Evolutionary conservation across 148 eudicot genomes (phyloP).

Genomic region (Pouteria glomerata): DNA sequence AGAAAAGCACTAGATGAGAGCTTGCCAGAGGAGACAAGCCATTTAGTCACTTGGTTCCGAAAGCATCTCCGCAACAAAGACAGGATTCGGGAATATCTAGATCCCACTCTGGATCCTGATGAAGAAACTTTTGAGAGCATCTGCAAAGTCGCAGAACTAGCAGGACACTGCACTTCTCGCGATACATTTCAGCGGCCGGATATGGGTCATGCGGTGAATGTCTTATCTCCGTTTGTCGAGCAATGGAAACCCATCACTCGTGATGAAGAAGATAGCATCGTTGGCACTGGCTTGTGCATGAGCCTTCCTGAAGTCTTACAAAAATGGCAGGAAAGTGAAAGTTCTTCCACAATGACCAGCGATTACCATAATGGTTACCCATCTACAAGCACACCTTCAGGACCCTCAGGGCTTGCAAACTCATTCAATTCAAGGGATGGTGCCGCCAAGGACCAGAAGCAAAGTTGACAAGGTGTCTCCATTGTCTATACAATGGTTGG

Average conservation of each 20-base stretch:
- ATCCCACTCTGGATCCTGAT: conserved; percentile 36
- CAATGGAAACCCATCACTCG: conserved; percentile 46
- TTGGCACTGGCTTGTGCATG: conserved; percentile 15
- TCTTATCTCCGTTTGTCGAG: conserved; percentile 48
- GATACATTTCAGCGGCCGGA: conserved; percentile 62
- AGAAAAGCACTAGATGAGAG: conserved; percentile 58
- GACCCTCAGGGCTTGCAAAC: conserved; percentile 18
- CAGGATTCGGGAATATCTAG: conserved; percentile 35
- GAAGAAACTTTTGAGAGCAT: conserved; percentile 49
- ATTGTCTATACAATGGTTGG: too few species aligned
- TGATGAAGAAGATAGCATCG: conserved; percentile 18
- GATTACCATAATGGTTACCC: conserved; percentile 8
- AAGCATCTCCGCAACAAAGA: conserved; percentile 33
- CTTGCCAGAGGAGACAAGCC: conserved; percentile 46
- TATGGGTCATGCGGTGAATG: conserved; percentile 58
- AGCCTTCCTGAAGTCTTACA: conserved; percentile 44
- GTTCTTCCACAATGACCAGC: conserved; percentile 14
- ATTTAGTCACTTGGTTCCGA: conserved; percentile 52
- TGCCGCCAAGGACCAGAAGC: conserved; percentile 20
- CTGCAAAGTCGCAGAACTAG: conserved; percentile 47
- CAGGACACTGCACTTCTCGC: conserved; percentile 64
- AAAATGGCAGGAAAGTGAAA: conserved; percentile 46
- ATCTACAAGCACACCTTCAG: conserved; percentile 21
- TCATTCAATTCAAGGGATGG: conserved; percentile 20
- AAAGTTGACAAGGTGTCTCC: too few species aligned